These are phyloP conservation scores for Aspergillus asperescens DNA, from an alignment of 495 filamentous ascomycete genomes.

Conservation along the genomic window DNA sequence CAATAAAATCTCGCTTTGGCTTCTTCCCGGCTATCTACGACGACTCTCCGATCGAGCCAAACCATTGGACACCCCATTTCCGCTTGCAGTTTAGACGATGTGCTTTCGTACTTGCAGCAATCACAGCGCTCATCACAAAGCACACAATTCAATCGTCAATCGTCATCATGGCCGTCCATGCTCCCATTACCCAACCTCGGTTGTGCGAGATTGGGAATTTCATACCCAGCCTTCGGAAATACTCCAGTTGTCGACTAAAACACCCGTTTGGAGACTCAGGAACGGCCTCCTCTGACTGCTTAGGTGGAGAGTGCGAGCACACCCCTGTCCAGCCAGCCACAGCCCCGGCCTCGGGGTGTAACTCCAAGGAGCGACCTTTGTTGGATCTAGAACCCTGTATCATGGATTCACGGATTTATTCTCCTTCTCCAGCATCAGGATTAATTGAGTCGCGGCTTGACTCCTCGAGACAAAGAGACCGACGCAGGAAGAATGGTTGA, in stretches of 20 bases:
- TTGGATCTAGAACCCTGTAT: neutral
- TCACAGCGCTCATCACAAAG: neutral
- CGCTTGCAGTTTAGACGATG: conserved; percentile 6
- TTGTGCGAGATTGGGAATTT: too few relatives aligned
- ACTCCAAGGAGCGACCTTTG: neutral
- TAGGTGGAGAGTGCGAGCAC: neutral
- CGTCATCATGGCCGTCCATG: neutral
- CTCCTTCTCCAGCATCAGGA: too few relatives aligned
- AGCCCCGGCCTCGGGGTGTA: neutral
- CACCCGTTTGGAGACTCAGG: too few relatives aligned
- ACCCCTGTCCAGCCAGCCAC: conserved; percentile 2
- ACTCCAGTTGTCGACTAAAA: too few relatives aligned
- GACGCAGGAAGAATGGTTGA: too few relatives aligned
- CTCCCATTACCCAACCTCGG: neutral
- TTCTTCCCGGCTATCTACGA: too few relatives aligned
- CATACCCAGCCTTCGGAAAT: too few relatives aligned
- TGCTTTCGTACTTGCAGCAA: neutral
- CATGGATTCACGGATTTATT: neutral
- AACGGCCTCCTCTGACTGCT: too few relatives aligned
- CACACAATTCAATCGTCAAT: neutral
- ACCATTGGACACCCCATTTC: conserved; percentile 7
- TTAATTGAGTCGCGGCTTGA: too few relatives aligned
- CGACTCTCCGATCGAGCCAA: too few relatives aligned
- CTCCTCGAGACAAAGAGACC: too few relatives aligned
- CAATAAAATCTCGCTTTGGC: too few relatives aligned